Conservation (phyloP, 225 moss, liverwort and hornwort genomes). For the Ulota crispa region DNA sequence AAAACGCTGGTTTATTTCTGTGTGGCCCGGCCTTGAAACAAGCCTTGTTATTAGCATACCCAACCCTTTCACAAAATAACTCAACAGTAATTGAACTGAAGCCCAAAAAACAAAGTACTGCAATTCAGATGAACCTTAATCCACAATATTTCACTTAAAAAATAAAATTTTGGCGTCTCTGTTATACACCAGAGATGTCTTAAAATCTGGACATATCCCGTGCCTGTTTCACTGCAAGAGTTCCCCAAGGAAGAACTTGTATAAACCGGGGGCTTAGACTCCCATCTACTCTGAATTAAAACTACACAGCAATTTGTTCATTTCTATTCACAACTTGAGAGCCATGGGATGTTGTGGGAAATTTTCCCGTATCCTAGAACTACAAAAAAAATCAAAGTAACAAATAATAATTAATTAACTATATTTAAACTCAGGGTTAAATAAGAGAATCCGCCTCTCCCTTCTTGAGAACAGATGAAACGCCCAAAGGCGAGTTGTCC, state of each 20-base stretch:
- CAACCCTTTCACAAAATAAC: not conserved
- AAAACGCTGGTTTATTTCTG: no score
- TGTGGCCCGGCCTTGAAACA: no score
- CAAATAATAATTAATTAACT: not conserved
- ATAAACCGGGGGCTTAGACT: not conserved
- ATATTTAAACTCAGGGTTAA: conserved; percentile 22
- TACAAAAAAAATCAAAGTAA: not conserved
- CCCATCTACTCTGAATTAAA: not conserved
- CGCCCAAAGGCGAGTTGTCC: conserved; percentile 56
- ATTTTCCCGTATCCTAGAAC: conserved; percentile 9
- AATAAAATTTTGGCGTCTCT: not conserved
- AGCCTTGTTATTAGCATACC: not conserved
- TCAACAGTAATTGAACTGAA: not conserved
- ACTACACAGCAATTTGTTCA: not conserved
- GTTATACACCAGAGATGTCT: conserved; percentile 10
- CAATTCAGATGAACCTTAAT: not conserved
- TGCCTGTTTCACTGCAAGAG: conserved; percentile 23
- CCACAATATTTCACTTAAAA: not conserved
- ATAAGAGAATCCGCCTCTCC: conserved; percentile 81
- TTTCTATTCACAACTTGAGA: conserved; percentile 32
- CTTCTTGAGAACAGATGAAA: conserved; percentile 70
- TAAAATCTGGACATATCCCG: not conserved
- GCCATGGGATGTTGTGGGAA: not conserved
- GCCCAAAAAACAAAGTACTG: not conserved
- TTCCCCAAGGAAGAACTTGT: not conserved